These are phyloP conservation scores for Juncus inflexus DNA, from an alignment of 176 grass and related monocot genomes.

Conservation along the genomic window DNA sequence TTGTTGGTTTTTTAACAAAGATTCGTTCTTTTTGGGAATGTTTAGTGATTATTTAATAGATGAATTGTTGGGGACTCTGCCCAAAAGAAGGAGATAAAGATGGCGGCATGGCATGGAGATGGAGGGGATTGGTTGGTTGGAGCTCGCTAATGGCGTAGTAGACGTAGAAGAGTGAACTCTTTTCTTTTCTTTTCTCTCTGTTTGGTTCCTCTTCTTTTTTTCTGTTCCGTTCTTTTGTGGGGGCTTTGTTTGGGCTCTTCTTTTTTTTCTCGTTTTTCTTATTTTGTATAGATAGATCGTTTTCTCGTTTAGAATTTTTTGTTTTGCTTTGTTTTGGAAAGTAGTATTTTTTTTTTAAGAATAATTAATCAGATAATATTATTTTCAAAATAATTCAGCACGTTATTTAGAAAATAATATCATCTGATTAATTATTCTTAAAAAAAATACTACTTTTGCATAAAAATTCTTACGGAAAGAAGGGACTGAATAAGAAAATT, in stretches of 20 bases:
- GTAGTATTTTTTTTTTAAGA: too few species aligned
- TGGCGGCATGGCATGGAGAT: neutral
- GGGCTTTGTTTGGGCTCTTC: neutral
- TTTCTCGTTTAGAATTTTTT: too few species aligned
- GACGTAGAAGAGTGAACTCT: neutral
- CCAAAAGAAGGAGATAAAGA: slow-evolving; percentile 4
- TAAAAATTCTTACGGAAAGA: too few species aligned
- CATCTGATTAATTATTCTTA: too few species aligned
- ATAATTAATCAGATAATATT: too few species aligned
- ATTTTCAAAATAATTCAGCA: too few species aligned
- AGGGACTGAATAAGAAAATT: too few species aligned
- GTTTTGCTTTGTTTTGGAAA: too few species aligned
- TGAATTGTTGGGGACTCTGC: slow-evolving; percentile 15
- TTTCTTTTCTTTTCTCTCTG: neutral
- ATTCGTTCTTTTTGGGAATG: neutral
- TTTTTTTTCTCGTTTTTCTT: neutral
- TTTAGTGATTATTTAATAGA: neutral
- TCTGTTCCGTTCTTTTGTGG: neutral
- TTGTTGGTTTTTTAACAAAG: neutral
- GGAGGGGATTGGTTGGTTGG: slow-evolving; percentile 1
- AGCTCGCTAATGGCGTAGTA: neutral
- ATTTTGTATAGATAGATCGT: slow-evolving; percentile 3
- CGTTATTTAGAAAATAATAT: too few species aligned
- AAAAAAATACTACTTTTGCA: too few species aligned
- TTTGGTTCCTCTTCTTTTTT: neutral